phyloP scores from a whole-genome alignment of 2,329 filamentous ascomycete genomes.

The Coniochaeta pulveracea region DNA sequence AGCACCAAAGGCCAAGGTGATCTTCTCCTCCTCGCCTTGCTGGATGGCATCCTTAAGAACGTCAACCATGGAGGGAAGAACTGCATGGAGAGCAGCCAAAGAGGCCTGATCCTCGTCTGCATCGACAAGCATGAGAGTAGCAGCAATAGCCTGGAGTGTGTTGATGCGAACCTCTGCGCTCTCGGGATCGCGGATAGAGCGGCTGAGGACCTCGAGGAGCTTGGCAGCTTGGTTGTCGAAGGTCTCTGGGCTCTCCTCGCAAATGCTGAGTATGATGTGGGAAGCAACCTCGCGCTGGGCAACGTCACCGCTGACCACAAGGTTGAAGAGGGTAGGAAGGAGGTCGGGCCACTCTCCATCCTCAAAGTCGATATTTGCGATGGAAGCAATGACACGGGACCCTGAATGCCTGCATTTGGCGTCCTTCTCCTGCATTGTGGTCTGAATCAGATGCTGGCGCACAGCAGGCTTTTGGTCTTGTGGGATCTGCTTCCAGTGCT shows the following conservation, averaged over 20 bases:
- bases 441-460: constrained; percentile 72
- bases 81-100: constrained; percentile 63
- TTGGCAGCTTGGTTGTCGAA: constrained; percentile 73
- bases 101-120: constrained; percentile 71
- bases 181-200: constrained; percentile 81
- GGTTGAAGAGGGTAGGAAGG: constrained; percentile 66
- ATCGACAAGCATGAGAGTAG: constrained; percentile 78
- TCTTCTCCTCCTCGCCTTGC: constrained; percentile 71
- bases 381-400: constrained; percentile 76
- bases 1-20: constrained; percentile 86
- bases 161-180: constrained; percentile 91
- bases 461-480: constrained; percentile 69
- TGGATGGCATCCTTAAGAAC: constrained; percentile 79
- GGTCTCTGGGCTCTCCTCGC: constrained; percentile 76
- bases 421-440: constrained; percentile 69
- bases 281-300: constrained; percentile 81
- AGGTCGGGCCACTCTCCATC: constrained; percentile 80
- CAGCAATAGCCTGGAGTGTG: constrained; percentile 81
- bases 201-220: constrained; percentile 73
- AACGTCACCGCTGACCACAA: constrained; percentile 63
- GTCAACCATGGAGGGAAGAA: constrained; percentile 79
- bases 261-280: constrained; percentile 84
- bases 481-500: constrained; percentile 72
- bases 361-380: constrained; percentile 77
- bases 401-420: constrained; percentile 73